Evolutionary conservation across 208 protist genomes (phyloP), one percentile per base, ranked within the genome.

Genomic region (Acanthamoeba royreba): DNA sequence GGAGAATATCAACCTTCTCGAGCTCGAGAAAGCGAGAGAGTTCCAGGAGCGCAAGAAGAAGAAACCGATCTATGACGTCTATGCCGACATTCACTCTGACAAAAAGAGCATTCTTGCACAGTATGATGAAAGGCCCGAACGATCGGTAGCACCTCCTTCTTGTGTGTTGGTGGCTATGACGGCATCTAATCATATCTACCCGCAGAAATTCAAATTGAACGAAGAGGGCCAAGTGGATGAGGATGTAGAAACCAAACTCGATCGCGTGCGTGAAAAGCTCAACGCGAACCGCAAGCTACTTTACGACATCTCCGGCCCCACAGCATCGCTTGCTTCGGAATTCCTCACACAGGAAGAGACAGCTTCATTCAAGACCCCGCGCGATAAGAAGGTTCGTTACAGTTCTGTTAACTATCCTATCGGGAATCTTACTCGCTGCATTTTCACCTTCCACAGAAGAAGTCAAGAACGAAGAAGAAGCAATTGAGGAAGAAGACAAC

Each of bases 51-150:
- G 38, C 0, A 93, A 93, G 63, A 93, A 86, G 91, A 93, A 86
- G 91, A 93, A 93, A 33, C 91, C 91, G 45, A 61, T 93, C 91
- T 93, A 93, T 42, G 81, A 93, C 46, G 91, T 93, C 43, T 93
- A 89, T 19, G 88, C 35, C 31, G 91, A 93, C 25, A 1, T 83
- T 35, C 43, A 83, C 25, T 53, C 42, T 22, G 88, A 52, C 2
- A 49, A 77, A 28, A 58, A 77, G 88, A 92, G 88, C 88, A 92
- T 92, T 31, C 74, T 92, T 9, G 88, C 88, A 22, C 88, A 92
- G 38, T 92, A 92, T 38, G 88, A 92, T 52, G 88, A 92, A 2
- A 81, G 77, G 53, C 74, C 88, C 45, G 88, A 85, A 0, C 66
- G 88, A 92, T 15, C 38, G 69, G 69, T 81, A 47, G n/a, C n/a